Base-by-base conservation (phyloP, 1,284 basidiomycete genomes). In the Mycena citricolor region DNA sequence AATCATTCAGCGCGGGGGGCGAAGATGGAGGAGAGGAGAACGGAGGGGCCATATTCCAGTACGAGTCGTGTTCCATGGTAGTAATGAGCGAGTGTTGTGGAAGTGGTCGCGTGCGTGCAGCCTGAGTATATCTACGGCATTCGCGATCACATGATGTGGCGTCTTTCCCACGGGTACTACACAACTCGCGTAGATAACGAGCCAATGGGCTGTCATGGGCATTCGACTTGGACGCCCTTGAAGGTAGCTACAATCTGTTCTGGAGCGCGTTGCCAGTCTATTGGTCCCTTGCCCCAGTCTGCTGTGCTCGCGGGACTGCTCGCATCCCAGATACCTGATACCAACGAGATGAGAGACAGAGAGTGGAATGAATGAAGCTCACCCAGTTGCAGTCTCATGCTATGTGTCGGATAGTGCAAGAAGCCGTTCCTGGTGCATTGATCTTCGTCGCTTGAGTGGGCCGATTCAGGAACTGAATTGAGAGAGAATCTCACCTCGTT, bases 321-420 rank as follows among this genome's bases (percentile, higher is more conserved):
- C 4, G 70, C 71, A 46, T 76, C 73, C 73, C 74, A 76, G 32
- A 76, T 73, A 1, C 73, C 40, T 42, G 12, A 16, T n/a, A n/a
- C 71, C 13, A 73, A 54, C 47, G n/a, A 10, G 13, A 70, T 68
- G 5, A 72, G 48, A 8, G 68, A 65, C 11, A 61, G 42, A 4
- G 64, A 51, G 41, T 69, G 62, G 0, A 60, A 56, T 14, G 71
- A 70, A 52, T 68, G 68, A n/a, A 58, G 33, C 8, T 49, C 54
- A 17, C 68, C 69, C 33, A 71, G 59, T 35, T 67, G 65, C 5
- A 47, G 46, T n/a, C 50, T 41, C 42, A 71, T 67, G 17, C 67
- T 57, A 32, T 58, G 70, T 67, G 41, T 22, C 22, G 32, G 40
- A 13, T 32, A 42, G 21, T 45, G 50, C 26, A 14, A 25, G 12